Base-by-base conservation (phyloP, 2,329 filamentous ascomycete species). In the Colletotrichum sp. region DNA sequence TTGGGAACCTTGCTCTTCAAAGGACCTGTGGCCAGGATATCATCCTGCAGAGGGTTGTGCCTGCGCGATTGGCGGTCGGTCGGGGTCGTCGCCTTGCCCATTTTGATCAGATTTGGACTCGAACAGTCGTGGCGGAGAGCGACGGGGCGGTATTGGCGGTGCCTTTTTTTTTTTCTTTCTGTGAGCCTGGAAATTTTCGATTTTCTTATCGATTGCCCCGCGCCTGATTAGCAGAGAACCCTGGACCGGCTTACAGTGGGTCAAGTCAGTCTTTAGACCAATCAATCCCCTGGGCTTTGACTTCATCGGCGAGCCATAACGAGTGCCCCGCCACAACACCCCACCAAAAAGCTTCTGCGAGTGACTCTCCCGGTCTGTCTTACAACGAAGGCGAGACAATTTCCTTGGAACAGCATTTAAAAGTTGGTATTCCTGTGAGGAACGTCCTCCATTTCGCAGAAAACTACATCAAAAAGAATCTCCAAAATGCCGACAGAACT, bases 41-140 rank as follows among this genome's bases (percentile, higher is more conserved):
- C 97, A 82, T 98, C 94, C 80, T 96, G 94, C 76, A 99, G 93
- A 55, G 96, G 96, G 80, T 97, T 97, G 86, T 98, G 96, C 78
- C 95, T 93, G 81, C 93, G 92, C 79, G 89, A 88, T 82, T 89
- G 91, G 79, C 83, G 86, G 73, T 88, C 89, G 79, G 88, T 89
- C 21, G 91, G 88, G 73, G 91, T 90, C 32, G 88, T 91, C 65
- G 93, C 92, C 88, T 98, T 98, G 48, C 96, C 95, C 96, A 98
- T 98, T 76, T 68, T 75, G 56, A 61, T 66, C 26, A 30, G 34
- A 69, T 79, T 86, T 79, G 64, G 32, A 52, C 38, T 64, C 38
- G 26, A 58, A 48, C 62, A 26, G 58, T 68, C 55, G 73, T 73
- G 38, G 56, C 56, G 73, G 62, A 75, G 70, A 65, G 26, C 62